Evolutionary conservation across 2,329 filamentous ascomycete genomes (phyloP).

Genomic region (Botrytis squamosa): DNA sequence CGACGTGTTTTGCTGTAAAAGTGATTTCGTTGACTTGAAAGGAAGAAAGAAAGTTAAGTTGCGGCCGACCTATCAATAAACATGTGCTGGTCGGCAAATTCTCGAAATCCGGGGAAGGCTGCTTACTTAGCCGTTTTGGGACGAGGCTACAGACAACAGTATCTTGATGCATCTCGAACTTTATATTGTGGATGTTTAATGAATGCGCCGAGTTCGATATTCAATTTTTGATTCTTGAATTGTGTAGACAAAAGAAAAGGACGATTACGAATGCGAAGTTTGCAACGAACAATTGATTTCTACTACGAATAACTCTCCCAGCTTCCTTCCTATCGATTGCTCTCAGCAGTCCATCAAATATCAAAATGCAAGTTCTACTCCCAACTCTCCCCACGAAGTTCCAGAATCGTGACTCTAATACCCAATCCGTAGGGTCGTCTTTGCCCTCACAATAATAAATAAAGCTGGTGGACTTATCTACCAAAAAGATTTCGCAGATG

Average conservation of each 20-base stretch:
- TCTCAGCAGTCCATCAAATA: not conserved
- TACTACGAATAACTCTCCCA: not conserved
- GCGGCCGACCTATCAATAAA: not conserved
- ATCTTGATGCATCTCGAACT: not conserved
- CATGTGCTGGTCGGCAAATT: constrained; percentile 17
- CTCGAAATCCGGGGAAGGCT: constrained; percentile 16
- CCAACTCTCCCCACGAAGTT: not conserved
- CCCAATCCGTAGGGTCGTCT: constrained; percentile 72
- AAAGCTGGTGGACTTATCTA: constrained; percentile 97
- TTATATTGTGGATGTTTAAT: not conserved
- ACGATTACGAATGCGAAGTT: not conserved
- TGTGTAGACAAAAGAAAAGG: not conserved
- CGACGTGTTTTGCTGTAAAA: not conserved
- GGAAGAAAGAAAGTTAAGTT: constrained; percentile 14
- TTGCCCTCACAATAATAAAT: constrained; percentile 95
- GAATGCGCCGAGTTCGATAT: constrained; percentile 2
- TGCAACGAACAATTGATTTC: not conserved
- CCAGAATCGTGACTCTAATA: not conserved
- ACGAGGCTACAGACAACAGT: constrained; percentile 5
- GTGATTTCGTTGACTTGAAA: constrained; percentile 6
- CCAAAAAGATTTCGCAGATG: constrained; percentile 88
- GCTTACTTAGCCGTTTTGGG: constrained; percentile 8
- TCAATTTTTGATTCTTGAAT: not conserved
- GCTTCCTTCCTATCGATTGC: not conserved
- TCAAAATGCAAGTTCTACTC: constrained; percentile 1